These are phyloP conservation scores for Exophiala sideris DNA, from an alignment of 2,329 filamentous ascomycete species.

Conservation along the genomic window DNA sequence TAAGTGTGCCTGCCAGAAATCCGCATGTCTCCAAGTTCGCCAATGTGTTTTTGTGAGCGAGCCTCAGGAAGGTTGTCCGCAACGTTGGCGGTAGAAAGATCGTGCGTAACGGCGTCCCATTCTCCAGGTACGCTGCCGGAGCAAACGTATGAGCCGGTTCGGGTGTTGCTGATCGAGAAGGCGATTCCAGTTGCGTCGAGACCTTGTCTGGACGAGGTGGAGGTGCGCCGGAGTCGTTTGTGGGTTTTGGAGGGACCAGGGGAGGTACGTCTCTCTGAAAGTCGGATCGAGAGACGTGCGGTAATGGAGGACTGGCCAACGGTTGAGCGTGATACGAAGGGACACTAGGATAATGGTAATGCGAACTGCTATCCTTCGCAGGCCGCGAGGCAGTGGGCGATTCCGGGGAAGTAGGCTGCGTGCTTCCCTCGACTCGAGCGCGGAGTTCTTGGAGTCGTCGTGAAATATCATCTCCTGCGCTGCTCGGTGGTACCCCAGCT, in stretches of 20 bases:
- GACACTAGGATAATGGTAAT: constrained; percentile 45
- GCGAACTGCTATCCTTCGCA: constrained; percentile 16
- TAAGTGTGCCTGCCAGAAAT: constrained; percentile 83
- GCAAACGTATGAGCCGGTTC: constrained; percentile 69
- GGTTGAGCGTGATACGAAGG: constrained; percentile 29
- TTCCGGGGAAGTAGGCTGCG: neutral
- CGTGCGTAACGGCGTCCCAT: constrained; percentile 78
- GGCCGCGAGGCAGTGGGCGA: constrained; percentile 26
- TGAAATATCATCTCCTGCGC: constrained; percentile 53
- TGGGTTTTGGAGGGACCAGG: constrained; percentile 23
- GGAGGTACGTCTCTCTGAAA: constrained; percentile 11
- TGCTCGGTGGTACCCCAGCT: constrained; percentile 51
- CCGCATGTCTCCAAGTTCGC: constrained; percentile 90
- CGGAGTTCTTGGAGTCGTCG: constrained; percentile 36
- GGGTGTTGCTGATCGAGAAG: constrained; percentile 27
- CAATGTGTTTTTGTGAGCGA: constrained; percentile 73
- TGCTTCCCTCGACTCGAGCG: constrained; percentile 23
- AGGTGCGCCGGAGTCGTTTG: constrained; percentile 15
- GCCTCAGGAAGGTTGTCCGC: constrained; percentile 67
- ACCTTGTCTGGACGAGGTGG: constrained; percentile 29
- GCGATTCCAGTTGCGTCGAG: neutral
- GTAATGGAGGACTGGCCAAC: neutral
- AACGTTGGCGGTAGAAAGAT: constrained; percentile 79
- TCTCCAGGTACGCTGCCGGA: constrained; percentile 84
- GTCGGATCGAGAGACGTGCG: neutral